A percentile compares a stretch with the other conserved stretches of the same genome.
phyloP scores from a whole-genome alignment of 257 asterid species.

The Fraxinus americana region DNA sequence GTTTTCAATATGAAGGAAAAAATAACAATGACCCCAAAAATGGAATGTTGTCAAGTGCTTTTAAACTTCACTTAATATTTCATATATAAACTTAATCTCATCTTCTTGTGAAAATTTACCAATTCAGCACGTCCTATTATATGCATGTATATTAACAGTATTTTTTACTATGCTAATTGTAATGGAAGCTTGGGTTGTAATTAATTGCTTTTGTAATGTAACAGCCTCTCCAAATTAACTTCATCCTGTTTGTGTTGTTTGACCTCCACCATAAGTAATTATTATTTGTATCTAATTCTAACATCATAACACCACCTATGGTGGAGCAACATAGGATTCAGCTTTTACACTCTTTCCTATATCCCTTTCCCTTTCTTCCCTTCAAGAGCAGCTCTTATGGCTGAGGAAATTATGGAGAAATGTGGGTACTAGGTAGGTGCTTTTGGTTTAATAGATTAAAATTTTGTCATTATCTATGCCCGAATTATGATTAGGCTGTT shows the following conservation, averaged over 20 bases:
- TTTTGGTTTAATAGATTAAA: conserved; percentile 37
- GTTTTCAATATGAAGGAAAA: background rate
- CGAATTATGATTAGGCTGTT: conserved; percentile 15
- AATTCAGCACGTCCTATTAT: background rate
- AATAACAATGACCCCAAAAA: background rate
- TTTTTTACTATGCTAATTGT: background rate
- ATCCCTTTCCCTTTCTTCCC: too few relatives aligned
- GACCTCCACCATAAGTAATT: background rate
- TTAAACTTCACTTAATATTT: background rate
- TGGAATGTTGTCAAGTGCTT: background rate
- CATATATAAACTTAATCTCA: background rate
- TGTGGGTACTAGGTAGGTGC: conserved; percentile 99
- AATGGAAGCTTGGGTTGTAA: background rate
- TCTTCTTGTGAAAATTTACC: background rate
- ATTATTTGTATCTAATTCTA: background rate
- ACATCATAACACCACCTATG: background rate
- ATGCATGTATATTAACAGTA: background rate
- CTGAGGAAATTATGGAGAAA: conserved; percentile 87
- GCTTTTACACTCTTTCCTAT: too few relatives aligned
- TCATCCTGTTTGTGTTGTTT: background rate
- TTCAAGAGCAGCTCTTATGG: too few relatives aligned
- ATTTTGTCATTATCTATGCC: conserved; percentile 33
- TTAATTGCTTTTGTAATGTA: background rate
- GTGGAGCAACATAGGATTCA: background rate
- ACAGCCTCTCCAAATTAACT: background rate